Evolutionary conservation across 495 filamentous ascomycete genomes (phyloP).

Genomic region (Aspergillus sclerotiicarbonarius): DNA sequence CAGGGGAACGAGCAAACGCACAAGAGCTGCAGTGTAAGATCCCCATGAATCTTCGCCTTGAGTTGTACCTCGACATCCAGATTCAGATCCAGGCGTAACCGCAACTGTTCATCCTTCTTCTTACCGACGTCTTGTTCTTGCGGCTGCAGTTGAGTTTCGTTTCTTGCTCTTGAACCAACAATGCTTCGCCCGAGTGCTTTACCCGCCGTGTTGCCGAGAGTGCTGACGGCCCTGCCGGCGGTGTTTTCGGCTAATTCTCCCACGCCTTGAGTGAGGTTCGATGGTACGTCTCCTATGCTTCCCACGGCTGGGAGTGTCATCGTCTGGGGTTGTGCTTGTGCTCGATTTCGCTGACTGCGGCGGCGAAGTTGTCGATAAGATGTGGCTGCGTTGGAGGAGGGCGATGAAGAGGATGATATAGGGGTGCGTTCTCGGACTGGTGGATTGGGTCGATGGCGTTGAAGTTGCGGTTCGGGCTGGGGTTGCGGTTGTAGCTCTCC

Average conservation of each 20-base stretch:
- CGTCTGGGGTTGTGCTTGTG: background rate
- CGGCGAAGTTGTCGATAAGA: background rate
- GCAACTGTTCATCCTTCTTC: constrained; percentile 68
- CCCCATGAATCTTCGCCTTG: constrained; percentile 90
- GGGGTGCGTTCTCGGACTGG: background rate
- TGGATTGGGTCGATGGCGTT: background rate
- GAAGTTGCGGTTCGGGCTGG: background rate
- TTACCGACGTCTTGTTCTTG: constrained; percentile 7
- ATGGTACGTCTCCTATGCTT: background rate
- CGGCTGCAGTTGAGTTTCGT: background rate
- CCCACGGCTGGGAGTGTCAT: background rate
- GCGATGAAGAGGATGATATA: background rate
- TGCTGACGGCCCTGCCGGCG: constrained; percentile 55
- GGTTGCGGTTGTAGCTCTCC: background rate
- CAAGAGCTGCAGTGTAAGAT: constrained; percentile 82
- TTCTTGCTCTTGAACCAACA: constrained; percentile 28
- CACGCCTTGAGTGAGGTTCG: constrained; percentile 13
- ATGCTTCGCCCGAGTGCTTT: constrained; percentile 49
- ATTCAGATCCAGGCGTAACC: constrained; percentile 78
- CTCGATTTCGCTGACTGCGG: background rate
- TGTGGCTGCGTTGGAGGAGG: background rate
- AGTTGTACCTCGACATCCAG: constrained; percentile 86
- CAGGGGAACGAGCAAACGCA: constrained; percentile 61
- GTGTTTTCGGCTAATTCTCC: constrained; percentile 60
- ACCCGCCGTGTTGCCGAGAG: constrained; percentile 53